Evolutionary conservation across 495 filamentous ascomycete species (phyloP).

Genomic region (Aspergillus bridgeri): DNA sequence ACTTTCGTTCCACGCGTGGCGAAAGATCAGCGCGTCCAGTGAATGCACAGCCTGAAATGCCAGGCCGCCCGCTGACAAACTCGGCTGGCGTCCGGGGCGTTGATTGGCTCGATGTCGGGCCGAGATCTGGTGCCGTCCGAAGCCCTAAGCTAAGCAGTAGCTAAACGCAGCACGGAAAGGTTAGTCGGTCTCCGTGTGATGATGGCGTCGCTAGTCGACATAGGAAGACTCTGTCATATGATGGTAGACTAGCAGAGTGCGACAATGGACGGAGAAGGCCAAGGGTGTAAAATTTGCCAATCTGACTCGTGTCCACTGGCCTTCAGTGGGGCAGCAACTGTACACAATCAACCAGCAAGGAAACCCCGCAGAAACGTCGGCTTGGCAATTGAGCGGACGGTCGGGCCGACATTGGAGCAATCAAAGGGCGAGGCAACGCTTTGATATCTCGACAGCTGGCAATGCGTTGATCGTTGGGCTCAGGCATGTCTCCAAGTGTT

Average conservation of each 20-base stretch:
- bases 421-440: background rate
- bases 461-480: background rate
- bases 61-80: background rate
- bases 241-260: too few species aligned
- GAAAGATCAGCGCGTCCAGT: too few species aligned
- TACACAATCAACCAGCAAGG: too few species aligned
- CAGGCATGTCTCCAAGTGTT: background rate
- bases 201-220: background rate
- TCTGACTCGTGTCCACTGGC: too few species aligned
- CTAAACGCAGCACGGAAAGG: too few species aligned
- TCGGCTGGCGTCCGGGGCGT: background rate
- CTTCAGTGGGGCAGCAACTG: too few species aligned
- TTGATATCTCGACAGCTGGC: background rate
- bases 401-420: background rate
- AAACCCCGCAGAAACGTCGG: background rate
- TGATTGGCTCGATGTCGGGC: constrained; percentile 2
- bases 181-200: too few species aligned
- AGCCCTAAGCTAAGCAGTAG: too few species aligned
- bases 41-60: too few species aligned
- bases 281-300: too few species aligned
- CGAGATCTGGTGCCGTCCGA: background rate
- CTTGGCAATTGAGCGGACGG: background rate
- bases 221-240: background rate
- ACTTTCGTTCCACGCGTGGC: too few species aligned
- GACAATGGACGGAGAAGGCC: too few species aligned